These are phyloP conservation scores for Calvatia gigantea DNA, from an alignment of 768 basidiomycete genomes.

Conservation along the genomic window DNA sequence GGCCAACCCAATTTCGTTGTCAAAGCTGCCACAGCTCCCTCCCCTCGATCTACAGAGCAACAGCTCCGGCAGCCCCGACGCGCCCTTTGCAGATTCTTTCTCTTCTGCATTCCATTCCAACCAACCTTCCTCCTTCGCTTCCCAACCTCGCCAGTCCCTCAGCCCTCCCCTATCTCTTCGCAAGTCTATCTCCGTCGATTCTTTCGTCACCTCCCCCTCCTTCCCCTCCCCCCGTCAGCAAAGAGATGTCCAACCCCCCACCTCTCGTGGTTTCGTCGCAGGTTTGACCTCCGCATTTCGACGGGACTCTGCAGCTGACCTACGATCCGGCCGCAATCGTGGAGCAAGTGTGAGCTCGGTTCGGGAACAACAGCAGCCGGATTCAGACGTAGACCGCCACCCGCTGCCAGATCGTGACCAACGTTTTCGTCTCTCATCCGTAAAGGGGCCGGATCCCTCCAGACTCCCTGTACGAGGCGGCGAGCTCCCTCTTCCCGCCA, in stretches of 20 bases:
- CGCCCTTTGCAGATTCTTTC: constrained; percentile 38
- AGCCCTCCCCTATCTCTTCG: constrained; percentile 43
- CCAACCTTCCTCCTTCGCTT: constrained; percentile 20
- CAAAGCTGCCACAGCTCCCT: constrained; percentile 19
- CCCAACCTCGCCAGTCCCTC: constrained; percentile 22
- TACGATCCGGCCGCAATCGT: constrained; percentile 43
- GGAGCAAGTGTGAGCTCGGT: constrained; percentile 53
- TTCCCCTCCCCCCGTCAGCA: neutral
- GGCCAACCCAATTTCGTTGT: constrained; percentile 19
- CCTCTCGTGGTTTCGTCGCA: constrained; percentile 7
- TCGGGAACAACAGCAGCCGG: constrained; percentile 36
- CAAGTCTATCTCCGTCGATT: constrained; percentile 78
- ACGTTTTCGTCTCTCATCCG: constrained; percentile 45
- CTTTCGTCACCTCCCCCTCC: constrained; percentile 44
- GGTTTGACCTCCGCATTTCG: constrained; percentile 8
- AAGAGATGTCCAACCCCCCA: neutral
- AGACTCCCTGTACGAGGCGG: constrained; percentile 48
- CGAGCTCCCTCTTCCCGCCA: constrained; percentile 60
- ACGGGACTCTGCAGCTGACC: constrained; percentile 18
- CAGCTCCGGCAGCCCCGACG: constrained; percentile 19
- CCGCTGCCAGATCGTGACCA: constrained; percentile 33
- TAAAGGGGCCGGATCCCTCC: constrained; percentile 42
- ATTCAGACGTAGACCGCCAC: constrained; percentile 54
- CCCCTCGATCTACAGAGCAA: constrained; percentile 24
- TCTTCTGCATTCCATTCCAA: constrained; percentile 41